Evolutionary conservation across 1,284 basidiomycete genomes (phyloP).

Genomic region (Ceratobasidium sp.): DNA sequence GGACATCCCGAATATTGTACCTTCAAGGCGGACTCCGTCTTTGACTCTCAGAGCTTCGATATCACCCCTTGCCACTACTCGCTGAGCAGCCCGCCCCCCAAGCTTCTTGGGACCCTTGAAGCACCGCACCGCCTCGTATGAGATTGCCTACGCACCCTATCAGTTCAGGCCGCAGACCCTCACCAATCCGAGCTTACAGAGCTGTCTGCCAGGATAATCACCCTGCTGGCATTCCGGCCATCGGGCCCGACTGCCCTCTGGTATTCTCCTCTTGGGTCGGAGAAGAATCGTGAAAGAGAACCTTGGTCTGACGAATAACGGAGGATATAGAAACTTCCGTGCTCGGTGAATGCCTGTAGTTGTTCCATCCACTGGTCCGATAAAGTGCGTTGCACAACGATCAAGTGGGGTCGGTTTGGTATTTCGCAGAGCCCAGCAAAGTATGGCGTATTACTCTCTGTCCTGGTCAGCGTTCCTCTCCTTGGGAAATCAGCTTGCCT

Average conservation of each 20-base stretch:
- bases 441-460: constrained; percentile 7
- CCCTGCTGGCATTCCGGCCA: background rate
- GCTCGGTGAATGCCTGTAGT: background rate
- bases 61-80: background rate
- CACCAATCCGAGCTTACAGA: constrained; percentile 6
- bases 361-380: constrained; percentile 13
- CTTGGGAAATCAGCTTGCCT: too few species aligned
- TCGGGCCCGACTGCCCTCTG: constrained; percentile 7
- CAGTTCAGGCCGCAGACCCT: background rate
- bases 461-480: background rate
- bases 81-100: background rate
- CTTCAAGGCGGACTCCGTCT: background rate
- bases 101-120: background rate
- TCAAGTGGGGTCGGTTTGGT: background rate
- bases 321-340: background rate
- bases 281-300: background rate
- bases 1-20: background rate
- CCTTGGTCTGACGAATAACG: constrained; percentile 5
- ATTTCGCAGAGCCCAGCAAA: constrained; percentile 4
- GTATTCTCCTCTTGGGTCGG: constrained; percentile 5
- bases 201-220: constrained; percentile 9
- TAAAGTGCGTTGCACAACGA: background rate
- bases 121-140: background rate
- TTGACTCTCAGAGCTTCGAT: background rate
- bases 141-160: background rate